Evolutionary conservation across 2,329 filamentous ascomycete species (phyloP).

Genomic region (Teratosphaeria gauchensis): DNA sequence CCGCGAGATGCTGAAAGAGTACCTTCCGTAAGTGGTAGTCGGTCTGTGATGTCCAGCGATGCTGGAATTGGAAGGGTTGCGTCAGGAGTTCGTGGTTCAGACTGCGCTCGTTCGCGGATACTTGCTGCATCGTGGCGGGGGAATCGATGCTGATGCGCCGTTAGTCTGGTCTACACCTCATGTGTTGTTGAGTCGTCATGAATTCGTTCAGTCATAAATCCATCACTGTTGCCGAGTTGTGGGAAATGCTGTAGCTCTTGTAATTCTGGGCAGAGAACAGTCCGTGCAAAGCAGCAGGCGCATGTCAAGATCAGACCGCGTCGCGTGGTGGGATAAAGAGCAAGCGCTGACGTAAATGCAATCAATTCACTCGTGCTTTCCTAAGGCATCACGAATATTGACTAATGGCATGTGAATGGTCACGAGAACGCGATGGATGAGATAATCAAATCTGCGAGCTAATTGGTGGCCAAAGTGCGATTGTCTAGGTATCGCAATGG

Average conservation of each 20-base stretch:
- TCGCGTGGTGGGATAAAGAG: not conserved
- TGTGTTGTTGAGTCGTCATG: not conserved
- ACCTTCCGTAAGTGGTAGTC: slow-evolving; percentile 62
- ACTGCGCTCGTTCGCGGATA: slow-evolving; percentile 55
- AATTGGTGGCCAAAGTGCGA: not conserved
- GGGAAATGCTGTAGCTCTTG: not conserved
- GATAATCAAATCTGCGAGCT: too few species aligned
- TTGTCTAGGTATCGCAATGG: not conserved
- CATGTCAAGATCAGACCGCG: not conserved
- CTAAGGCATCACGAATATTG: not conserved
- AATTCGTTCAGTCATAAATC: not conserved
- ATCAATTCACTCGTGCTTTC: not conserved
- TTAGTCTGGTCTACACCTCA: not conserved
- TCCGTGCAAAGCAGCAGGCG: not conserved
- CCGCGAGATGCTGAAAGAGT: slow-evolving; percentile 81
- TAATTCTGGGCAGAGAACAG: not conserved
- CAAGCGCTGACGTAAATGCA: not conserved
- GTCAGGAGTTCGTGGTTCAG: slow-evolving; percentile 75
- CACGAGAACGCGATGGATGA: too few species aligned
- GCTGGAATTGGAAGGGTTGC: slow-evolving; percentile 62
- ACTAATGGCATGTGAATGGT: not conserved
- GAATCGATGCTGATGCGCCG: not conserved
- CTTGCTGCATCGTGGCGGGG: slow-evolving; percentile 15
- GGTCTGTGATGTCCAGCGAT: slow-evolving; percentile 66
- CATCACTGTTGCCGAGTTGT: not conserved